A percentile compares a stretch with the other conserved stretches of the same genome.
These are phyloP conservation scores for Apiospora aurea DNA, from an alignment of 2,329 filamentous ascomycete species.

Conservation along the genomic window DNA sequence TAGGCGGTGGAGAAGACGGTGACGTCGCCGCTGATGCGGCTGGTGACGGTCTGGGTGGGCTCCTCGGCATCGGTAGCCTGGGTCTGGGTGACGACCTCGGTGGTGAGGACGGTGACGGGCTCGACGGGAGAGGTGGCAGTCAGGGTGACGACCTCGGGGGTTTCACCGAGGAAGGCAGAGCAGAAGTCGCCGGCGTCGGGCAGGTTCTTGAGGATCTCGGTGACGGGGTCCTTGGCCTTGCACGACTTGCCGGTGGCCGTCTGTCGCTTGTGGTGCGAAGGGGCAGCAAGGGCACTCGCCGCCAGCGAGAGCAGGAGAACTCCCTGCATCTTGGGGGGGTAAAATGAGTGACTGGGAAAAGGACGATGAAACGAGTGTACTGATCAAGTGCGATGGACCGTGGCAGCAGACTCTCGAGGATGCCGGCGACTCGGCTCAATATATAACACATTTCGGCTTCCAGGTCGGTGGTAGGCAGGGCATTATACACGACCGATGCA, in stretches of 20 bases:
- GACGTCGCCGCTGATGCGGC: background rate
- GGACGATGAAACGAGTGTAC: background rate
- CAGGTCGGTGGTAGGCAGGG: background rate
- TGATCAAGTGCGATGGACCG: background rate
- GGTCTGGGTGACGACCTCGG: background rate
- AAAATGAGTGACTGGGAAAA: background rate
- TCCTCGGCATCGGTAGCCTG: background rate
- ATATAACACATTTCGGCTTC: background rate
- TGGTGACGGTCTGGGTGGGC: background rate
- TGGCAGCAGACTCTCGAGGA: background rate
- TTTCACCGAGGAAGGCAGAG: background rate
- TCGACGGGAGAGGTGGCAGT: background rate
- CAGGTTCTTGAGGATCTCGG: background rate
- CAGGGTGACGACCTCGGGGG: background rate
- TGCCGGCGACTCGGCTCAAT: too few relatives aligned
- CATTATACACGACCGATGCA: background rate
- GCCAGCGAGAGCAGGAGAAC: background rate
- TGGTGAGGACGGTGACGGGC: background rate
- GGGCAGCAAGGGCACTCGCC: background rate
- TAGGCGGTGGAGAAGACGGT: background rate
- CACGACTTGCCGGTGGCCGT: background rate
- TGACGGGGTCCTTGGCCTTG: background rate
- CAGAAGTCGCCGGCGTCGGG: background rate
- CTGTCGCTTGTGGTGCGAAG: background rate
- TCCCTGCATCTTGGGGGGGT: background rate